Evolutionary conservation across 106 monocot genomes (phyloP).

Genomic region (Triglochin maritima): DNA sequence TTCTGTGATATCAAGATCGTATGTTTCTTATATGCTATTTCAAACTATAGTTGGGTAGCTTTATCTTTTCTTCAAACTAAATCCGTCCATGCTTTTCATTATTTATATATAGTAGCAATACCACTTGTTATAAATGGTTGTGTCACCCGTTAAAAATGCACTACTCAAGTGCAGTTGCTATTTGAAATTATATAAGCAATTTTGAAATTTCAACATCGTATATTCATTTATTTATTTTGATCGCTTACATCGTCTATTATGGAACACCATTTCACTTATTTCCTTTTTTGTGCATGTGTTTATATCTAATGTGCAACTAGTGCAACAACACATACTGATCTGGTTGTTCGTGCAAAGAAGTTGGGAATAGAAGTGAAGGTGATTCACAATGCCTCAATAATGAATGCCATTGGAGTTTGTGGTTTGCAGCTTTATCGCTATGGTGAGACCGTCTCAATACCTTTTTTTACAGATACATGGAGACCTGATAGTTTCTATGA

Average conservation of each 20-base stretch:
- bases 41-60: too few relatives aligned
- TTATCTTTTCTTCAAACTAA: not conserved
- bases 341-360: slow-evolving; percentile 82
- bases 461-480: slow-evolving; percentile 96
- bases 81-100: not conserved
- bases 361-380: slow-evolving; percentile 65
- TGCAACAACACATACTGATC: slow-evolving; percentile 90
- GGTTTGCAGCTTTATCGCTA: slow-evolving; percentile 89
- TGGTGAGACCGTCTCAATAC: slow-evolving; percentile 82
- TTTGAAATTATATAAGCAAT: not conserved
- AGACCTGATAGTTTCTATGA: slow-evolving; percentile 86
- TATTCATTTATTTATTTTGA: too few relatives aligned
- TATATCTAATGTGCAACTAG: slow-evolving; percentile 15
- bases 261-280: not conserved
- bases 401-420: slow-evolving; percentile 84
- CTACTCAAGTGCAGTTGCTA: not conserved
- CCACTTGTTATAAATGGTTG: not conserved
- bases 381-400: slow-evolving; percentile 79
- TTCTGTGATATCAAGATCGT: too few relatives aligned
- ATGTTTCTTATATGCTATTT: too few relatives aligned
- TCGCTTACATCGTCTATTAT: not conserved
- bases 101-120: not conserved
- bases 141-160: not conserved
- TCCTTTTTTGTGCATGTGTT: not conserved
- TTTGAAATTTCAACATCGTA: too few relatives aligned